A percentile compares a stretch with the other conserved stretches of the same genome.
Conservation (phyloP, 2,329 filamentous ascomycete species). For the Meredithiella fracta region DNA sequence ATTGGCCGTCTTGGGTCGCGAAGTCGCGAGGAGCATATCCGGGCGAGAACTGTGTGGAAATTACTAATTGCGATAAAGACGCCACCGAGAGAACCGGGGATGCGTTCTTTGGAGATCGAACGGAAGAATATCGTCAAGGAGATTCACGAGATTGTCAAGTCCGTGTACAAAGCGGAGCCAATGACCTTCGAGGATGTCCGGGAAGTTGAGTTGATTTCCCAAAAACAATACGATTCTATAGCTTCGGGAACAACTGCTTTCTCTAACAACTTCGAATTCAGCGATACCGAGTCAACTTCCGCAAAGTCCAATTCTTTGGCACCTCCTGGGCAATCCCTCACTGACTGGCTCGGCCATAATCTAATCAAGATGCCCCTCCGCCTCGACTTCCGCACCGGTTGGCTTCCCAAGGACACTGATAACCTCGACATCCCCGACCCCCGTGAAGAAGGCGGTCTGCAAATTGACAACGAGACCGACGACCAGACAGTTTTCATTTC, state of each 20-base stretch:
- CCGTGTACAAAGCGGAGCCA: neutral
- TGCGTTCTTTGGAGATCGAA: neutral
- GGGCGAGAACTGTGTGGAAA: neutral
- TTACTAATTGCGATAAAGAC: conserved; percentile 3
- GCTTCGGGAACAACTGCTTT: neutral
- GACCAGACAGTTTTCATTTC: conserved; percentile 39
- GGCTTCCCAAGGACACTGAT: neutral
- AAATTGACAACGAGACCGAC: conserved; percentile 19
- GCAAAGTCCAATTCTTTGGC: neutral
- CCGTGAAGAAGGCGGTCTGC: neutral
- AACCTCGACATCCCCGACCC: conserved; percentile 6
- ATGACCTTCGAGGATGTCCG: neutral
- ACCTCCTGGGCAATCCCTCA: neutral
- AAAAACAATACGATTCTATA: no score
- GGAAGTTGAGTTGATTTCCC: no score
- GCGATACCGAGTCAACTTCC: neutral
- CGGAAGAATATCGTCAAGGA: neutral
- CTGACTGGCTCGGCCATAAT: conserved; percentile 4
- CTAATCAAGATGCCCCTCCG: neutral
- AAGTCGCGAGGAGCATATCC: conserved; percentile 11
- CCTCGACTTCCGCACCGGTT: neutral
- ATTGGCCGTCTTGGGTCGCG: conserved; percentile 40
- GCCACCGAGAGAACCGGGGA: neutral
- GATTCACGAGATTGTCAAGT: neutral
- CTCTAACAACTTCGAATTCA: neutral